Evolutionary conservation across 129 eudicot genomes (phyloP), one percentile per base, ranked within the genome.

Genomic region (Flaveria brownii): DNA sequence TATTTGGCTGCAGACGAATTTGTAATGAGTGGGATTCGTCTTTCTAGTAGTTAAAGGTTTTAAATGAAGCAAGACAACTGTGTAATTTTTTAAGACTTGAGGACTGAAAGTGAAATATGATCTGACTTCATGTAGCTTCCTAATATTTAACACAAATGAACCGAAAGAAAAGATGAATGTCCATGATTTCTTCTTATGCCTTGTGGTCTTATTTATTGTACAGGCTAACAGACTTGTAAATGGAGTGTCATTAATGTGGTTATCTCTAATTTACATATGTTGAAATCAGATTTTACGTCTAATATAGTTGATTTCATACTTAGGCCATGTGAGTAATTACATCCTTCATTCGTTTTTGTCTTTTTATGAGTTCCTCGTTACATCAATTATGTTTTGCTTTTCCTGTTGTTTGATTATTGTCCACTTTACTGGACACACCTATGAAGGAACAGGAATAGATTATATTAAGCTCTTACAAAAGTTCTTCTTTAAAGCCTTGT

Each of bases 21-120:
- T 52, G 59, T 52, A 52, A 52, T 49, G 55, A 49, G 14, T 49
- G 55, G 15, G 16, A 13, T 14, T 14, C 16, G 55, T 14, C 55
- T 49, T 49, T 10, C 0, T 62, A 74, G 39, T 46, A 61, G 39
- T 46, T 75, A 62, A 74, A 45, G 50, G 79, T 75, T 75, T 62
- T 62, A 25, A 17, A 61, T 50, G 73, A 23, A 50, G 41, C 55
- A 18, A 33, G 6, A 33, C 39, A 20, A 66, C 66, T 62, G 51
- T 65, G 7, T 65, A 30, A 50, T 12, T 5, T 76, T 22, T 70
- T 30, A 7, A 42, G 10, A 9, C 12, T 2, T 9, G 2, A 33
- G 39, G 39, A 33, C 6, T 33, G 39, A 33, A 33, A 4, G 39
- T 33, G 39, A 33, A 33, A 33, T 33, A 33, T 33, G 39, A 3